These are phyloP conservation scores for cucumber (Cucumis sativus) DNA, from an alignment of 306 rosid genomes.

Conservation along the genomic window Cucumber_9930_V3 NC_026656.2:19071001-19071500, in stretches of 20 bases:
- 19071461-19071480: too few relatives aligned
- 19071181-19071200: slow-evolving; percentile 39
- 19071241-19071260: slow-evolving; percentile 53
- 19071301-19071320: neutral
- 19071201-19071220: slow-evolving; percentile 35
- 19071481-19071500: too few relatives aligned
- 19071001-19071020: slow-evolving; percentile 24
- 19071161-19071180: slow-evolving; percentile 23
- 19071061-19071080: neutral
- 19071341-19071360: neutral
- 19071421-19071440: too few relatives aligned
- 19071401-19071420: too few relatives aligned
- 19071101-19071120: neutral
- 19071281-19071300: neutral
- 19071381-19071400: too few relatives aligned
- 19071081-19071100: too few relatives aligned
- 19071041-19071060: neutral
- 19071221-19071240: slow-evolving; percentile 46
- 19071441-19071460: too few relatives aligned
- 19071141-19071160: neutral
- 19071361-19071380: too few relatives aligned
- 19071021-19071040: slow-evolving; percentile 45
- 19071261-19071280: neutral
- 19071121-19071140: slow-evolving; percentile 7
- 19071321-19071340: neutral